These are phyloP conservation scores for Uronychia setigera DNA, from an alignment of 73 alveolate species.

Conservation along the genomic window DNA sequence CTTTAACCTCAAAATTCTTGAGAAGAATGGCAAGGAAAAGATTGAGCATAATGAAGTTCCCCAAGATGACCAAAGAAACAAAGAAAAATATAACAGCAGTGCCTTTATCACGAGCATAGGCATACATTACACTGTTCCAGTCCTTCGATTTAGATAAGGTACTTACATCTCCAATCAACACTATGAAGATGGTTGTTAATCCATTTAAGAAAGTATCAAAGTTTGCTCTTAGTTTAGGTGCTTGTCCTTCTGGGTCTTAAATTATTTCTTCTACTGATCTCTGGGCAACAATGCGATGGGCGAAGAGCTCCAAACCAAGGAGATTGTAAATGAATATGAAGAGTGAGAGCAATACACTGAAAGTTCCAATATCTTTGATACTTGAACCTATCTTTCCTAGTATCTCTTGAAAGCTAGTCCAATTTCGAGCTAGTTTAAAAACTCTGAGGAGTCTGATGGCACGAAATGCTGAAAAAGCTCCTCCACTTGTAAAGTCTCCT, in stretches of 20 bases:
- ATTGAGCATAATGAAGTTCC: conserved; percentile 32
- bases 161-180: conserved; percentile 49
- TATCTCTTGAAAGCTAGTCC: conserved; percentile 13
- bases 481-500: conserved; percentile 14
- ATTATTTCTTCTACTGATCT: neutral
- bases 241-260: neutral
- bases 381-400: conserved; percentile 12
- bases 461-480: conserved; percentile 13
- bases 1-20: conserved; percentile 16
- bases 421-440: conserved; percentile 36
- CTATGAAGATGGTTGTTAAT: conserved; percentile 31
- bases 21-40: conserved; percentile 42
- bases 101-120: conserved; percentile 19
- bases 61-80: conserved; percentile 26
- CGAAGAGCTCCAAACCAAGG: conserved; percentile 29
- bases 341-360: neutral
- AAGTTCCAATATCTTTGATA: conserved; percentile 6
- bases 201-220: conserved; percentile 52
- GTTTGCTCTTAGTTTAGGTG: conserved; percentile 34
- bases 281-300: conserved; percentile 17
- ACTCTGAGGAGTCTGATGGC: conserved; percentile 26
- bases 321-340: conserved; percentile 7
- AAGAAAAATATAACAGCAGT: conserved; percentile 9
- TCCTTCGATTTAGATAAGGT: neutral
- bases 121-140: conserved; percentile 48